These are phyloP conservation scores for Dictyostelium firmibasis DNA, from an alignment of 78 protist species.

Conservation along the genomic window DNA sequence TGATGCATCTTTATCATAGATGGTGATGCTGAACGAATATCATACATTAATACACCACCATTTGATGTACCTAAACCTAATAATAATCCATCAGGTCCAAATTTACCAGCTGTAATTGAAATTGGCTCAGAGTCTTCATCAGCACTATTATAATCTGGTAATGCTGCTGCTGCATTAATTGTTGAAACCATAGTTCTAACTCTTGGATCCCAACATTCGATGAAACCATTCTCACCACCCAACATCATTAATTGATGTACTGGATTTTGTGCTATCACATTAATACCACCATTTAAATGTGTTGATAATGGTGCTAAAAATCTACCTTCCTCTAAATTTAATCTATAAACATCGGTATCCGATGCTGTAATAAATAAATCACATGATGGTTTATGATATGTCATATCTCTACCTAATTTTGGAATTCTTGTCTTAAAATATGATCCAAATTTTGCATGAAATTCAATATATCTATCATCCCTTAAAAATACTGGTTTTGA, in stretches of 20 bases:
- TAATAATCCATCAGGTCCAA: conserved; percentile 83
- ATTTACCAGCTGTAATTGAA: conserved; percentile 50
- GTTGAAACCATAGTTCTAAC: conserved; percentile 9
- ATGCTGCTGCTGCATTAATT: conserved; percentile 33
- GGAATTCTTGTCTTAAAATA: conserved; percentile 92
- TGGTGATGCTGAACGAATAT: conserved; percentile 90
- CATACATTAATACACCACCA: conserved; percentile 93
- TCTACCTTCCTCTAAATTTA: conserved; percentile 94
- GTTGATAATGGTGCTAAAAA: conserved; percentile 87
- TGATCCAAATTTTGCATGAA: conserved; percentile 94
- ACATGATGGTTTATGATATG: conserved; percentile 85
- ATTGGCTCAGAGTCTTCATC: conserved; percentile 24
- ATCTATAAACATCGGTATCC: conserved; percentile 78
- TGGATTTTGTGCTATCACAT: conserved; percentile 72
- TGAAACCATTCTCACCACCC: conserved; percentile 83
- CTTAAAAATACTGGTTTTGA: conserved; percentile 91
- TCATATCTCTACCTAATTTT: conserved; percentile 91
- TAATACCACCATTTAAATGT: conserved; percentile 33
- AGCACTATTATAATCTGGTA: background rate
- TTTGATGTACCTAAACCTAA: conserved; percentile 91
- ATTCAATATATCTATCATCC: conserved; percentile 91
- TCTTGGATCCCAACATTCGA: conserved; percentile 89
- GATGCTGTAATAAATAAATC: conserved; percentile 85
- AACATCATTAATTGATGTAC: conserved; percentile 76
- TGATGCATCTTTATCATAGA: conserved; percentile 91